Base-by-base conservation (phyloP, 106 monocot genomes). In the Narthecium ossifragum region DNA sequence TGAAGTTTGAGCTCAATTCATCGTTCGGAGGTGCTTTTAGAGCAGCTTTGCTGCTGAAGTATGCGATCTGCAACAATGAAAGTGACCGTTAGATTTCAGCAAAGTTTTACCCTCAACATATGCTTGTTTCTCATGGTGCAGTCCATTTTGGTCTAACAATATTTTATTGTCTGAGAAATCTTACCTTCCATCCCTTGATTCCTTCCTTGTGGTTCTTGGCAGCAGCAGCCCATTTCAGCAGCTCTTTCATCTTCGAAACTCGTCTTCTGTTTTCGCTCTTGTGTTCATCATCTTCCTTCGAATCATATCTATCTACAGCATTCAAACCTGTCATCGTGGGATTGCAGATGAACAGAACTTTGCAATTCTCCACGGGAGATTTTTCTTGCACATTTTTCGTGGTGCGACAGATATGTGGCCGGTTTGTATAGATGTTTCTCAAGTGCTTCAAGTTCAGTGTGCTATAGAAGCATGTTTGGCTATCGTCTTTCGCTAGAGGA, bases 161-260 rank as follows among this genome's bases (percentile, higher is more conserved):
- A 26, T 6, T 9, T 52, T 26, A 6, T 5, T 1, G 0, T 6
- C 8, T 52, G 8, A 11, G 26, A 26, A 13, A 0, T 11, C 20
- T 37, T 38, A 59, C 37, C 59, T 59, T 59, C 59, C 59, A 59
- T 24, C 18, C 50, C 10, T 51, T 51, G 50, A 10, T 59, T 59
- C 37, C 59, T 23, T 17, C 38, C 15, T 40, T 59, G 8, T 59
- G 34, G 3, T 14, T 24, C 26, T 59, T 59, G 9, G 59, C 5
- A 13, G 59, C 38, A 24, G 59, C 36, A 59, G 18, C 59, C 59
- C 59, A 59, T 59, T 31, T 59, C 2, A 59, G 21, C 21, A 59
- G 59, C 22, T 59, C 59, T 38, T 59, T 59, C 37, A 59, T 59
- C 24, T 40, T 59, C 12, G 59, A 59, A 39, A 18, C 38, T 25